phyloP scores from a whole-genome alignment of 331 rosid species.

The Quercus lobata region DNA sequence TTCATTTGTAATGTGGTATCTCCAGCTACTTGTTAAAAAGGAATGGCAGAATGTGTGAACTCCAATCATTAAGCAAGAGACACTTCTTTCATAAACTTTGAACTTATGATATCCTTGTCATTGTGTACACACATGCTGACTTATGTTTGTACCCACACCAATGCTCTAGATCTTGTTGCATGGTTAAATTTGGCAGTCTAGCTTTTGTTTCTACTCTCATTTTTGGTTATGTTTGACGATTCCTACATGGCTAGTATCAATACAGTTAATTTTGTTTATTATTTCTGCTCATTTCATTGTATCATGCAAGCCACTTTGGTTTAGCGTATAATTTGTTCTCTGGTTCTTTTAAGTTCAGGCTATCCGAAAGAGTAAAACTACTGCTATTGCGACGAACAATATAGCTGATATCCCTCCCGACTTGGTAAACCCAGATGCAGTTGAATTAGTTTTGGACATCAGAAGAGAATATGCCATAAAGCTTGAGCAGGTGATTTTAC shows the following conservation, averaged over 20 bases:
- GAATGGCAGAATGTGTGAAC: neutral
- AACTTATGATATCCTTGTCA: neutral
- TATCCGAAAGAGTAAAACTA: constrained; percentile 45
- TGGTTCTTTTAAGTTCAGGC: constrained; percentile 43
- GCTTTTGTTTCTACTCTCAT: neutral
- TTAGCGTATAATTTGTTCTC: constrained; percentile 11
- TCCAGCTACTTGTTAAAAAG: neutral
- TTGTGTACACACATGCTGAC: neutral
- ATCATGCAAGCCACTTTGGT: neutral
- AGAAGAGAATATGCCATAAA: constrained; percentile 76
- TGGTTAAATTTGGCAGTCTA: neutral
- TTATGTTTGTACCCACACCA: neutral
- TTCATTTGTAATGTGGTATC: neutral
- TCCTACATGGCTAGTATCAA: neutral
- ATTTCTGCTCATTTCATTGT: constrained; percentile 3
- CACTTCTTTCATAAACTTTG: neutral
- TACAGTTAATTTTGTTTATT: neutral
- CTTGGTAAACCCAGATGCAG: constrained; percentile 68
- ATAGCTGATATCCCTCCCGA: constrained; percentile 67
- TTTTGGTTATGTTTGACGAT: neutral
- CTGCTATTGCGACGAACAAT: constrained; percentile 34
- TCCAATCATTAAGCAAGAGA: neutral
- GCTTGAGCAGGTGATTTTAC: constrained; percentile 71
- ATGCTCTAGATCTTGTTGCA: neutral
- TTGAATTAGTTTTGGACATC: constrained; percentile 70